These are phyloP conservation scores for Globisporangium spiculum DNA, from an alignment of 352 stramenopile species.

Conservation along the genomic window DNA sequence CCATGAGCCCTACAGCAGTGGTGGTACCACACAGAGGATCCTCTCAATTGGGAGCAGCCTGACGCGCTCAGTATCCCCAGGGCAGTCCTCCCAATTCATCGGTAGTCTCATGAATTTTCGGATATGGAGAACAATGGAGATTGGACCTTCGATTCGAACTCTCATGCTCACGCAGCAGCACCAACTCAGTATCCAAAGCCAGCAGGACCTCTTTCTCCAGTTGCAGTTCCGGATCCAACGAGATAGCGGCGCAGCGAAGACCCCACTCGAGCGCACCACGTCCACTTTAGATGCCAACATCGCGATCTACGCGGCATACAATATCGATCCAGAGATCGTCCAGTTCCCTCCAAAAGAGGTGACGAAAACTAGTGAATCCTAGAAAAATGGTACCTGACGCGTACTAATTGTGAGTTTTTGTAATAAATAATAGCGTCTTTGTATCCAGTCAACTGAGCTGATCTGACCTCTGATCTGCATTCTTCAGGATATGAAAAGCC, in stretches of 20 bases:
- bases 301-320: background rate
- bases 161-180: slow-evolving; percentile 4
- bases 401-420: background rate
- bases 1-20: background rate
- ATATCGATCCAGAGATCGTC: slow-evolving; percentile 3
- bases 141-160: background rate
- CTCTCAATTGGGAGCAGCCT: slow-evolving; percentile 32
- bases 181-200: background rate
- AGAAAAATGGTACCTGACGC: background rate
- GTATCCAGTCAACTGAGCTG: background rate
- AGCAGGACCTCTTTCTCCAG: slow-evolving; percentile 5
- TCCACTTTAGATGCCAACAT: background rate
- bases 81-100: slow-evolving; percentile 1
- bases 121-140: background rate
- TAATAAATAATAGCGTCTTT: background rate
- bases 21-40: slow-evolving; percentile 11
- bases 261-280: background rate
- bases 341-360: slow-evolving; percentile 6
- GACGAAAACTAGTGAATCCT: background rate
- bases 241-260: background rate
- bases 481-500: too few relatives aligned
- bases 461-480: background rate
- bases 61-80: slow-evolving; percentile 14
- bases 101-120: slow-evolving; percentile 12
- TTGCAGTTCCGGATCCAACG: slow-evolving; percentile 6